Conservation (phyloP, 2,329 filamentous ascomycete genomes). For the Lachnellula subtilissima region DNA sequence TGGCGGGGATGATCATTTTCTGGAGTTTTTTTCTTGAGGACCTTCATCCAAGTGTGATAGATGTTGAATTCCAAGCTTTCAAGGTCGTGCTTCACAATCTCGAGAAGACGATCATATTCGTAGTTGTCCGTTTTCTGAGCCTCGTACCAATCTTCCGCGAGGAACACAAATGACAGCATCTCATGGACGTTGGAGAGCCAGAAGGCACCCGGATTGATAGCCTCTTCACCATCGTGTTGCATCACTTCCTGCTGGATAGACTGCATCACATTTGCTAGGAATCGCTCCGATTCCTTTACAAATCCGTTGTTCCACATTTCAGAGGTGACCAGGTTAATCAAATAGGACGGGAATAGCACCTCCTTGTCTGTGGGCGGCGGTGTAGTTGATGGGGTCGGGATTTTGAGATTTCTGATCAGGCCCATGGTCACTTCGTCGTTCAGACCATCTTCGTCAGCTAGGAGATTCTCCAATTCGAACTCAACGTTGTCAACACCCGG, state of each 20-base stretch:
- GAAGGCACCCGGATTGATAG: constrained; percentile 94
- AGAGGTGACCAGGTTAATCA: constrained; percentile 97
- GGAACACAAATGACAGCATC: constrained; percentile 99
- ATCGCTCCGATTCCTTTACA: constrained; percentile 97
- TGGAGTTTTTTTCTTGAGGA: constrained; percentile 98
- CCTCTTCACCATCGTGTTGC: constrained; percentile 96
- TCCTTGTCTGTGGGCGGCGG: constrained; percentile 96
- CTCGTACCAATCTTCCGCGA: constrained; percentile 99
- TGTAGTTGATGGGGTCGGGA: constrained; percentile 79
- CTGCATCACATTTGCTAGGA: constrained; percentile 99
- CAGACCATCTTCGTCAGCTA: constrained; percentile 90
- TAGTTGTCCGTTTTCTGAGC: constrained; percentile 99
- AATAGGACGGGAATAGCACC: constrained; percentile 95
- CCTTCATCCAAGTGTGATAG: constrained; percentile 99
- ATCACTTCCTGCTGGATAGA: constrained; percentile 99
- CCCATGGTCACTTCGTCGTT: constrained; percentile 98
- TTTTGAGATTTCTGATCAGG: constrained; percentile 93
- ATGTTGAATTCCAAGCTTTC: constrained; percentile 99
- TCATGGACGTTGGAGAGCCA: constrained; percentile 99
- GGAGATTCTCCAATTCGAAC: constrained; percentile 85
- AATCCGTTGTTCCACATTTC: constrained; percentile 99
- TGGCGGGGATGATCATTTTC: constrained; percentile 99
- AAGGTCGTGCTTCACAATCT: constrained; percentile 98
- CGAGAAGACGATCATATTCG: constrained; percentile 93
- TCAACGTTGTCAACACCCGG: constrained; percentile 87